Evolutionary conservation across 441 rosid species (phyloP), one percentile per base, ranked within the genome.

Genomic region (Pelargonium myrrhifolium): DNA sequence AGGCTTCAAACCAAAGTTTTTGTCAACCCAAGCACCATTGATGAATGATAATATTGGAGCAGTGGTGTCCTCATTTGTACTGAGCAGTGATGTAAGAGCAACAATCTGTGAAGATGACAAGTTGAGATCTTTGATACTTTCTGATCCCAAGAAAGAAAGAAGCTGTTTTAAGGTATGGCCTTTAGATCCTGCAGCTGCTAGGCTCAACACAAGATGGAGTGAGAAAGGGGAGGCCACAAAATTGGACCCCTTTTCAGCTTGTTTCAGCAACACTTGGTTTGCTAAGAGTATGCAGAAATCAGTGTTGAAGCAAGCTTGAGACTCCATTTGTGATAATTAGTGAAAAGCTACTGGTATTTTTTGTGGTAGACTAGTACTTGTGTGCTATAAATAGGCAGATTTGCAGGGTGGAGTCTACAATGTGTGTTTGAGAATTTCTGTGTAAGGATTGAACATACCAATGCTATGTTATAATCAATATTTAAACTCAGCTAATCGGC

Each of bases 11-110:
- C 12, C 1, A 12, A 71, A 42, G 0, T 68, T 39, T 65, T 67
- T 14, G 15, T 75, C 70, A 2, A 82, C 40, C 86, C 86, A 80
- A 42, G 64, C 76, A 3, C 85, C 77, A 49, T 69, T 82, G 8
- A 60, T 68, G n/a, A 76, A 77, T 0, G 79, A 76, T 62, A 79
- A 40, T 20, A 49, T 55, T 0, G 79, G 81, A 0, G 39, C 9
- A 6, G 5, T 8, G 9, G 17, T 9, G n/a, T 28, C 56, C 3
- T 67, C 68, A 14, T 64, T 35, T 0, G 6, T 12, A 1, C 22
- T 39, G 2, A 15, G 28, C 4, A 28, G 26, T 9, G 65, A 72
- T 28, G 62, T 49, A 1, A 74, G 42, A 4, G 56, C 0, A 14
- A 55, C 28, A 53, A 68, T 59, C 60, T 74, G 60, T 1, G 76